Evolutionary conservation across 2,329 filamentous ascomycete genomes (phyloP).

Genomic region (Xylariaceae sp.): DNA sequence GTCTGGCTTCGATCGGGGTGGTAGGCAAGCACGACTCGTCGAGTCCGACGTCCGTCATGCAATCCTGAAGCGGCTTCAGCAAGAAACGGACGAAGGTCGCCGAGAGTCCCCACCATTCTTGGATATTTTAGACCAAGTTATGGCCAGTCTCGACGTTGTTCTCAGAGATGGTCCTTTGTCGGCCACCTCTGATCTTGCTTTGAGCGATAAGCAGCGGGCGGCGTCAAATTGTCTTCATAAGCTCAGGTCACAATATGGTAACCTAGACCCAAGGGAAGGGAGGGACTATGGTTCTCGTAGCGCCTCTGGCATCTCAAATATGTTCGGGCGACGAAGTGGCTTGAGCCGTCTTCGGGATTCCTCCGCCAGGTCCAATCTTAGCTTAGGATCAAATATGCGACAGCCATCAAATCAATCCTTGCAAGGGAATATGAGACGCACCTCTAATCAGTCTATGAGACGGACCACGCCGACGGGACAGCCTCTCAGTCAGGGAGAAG

Average conservation of each 20-base stretch:
- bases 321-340: not conserved
- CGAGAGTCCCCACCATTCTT: not conserved
- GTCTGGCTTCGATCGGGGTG: not conserved
- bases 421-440: not conserved
- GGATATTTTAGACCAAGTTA: not conserved
- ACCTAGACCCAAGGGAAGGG: not conserved
- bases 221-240: not conserved
- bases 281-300: not conserved
- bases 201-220: not conserved
- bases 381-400: not conserved
- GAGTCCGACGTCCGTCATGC: not conserved
- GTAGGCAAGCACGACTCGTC: not conserved
- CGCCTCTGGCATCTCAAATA: not conserved
- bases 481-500: not conserved
- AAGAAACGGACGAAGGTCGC: not conserved
- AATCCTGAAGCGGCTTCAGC: not conserved
- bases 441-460: not conserved
- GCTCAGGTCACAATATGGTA: not conserved
- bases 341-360: not conserved
- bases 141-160: not conserved
- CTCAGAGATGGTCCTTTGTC: not conserved
- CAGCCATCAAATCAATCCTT: not conserved
- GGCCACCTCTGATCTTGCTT: not conserved
- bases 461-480: not conserved
- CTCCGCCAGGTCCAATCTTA: not conserved